phyloP scores from a whole-genome alignment of 2,329 filamentous ascomycete genomes.

The Nemania serpens region DNA sequence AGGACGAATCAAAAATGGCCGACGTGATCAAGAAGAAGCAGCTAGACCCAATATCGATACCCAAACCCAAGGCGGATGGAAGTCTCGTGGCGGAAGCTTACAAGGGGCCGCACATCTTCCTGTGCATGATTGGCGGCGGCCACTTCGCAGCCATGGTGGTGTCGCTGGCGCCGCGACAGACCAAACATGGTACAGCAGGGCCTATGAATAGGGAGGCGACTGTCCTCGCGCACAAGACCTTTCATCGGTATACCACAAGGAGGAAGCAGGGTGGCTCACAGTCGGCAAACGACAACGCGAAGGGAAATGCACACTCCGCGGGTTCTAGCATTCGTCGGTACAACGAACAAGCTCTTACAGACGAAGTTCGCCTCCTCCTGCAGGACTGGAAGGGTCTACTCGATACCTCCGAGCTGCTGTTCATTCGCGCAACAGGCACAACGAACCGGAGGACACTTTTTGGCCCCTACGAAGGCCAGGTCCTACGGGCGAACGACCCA shows the following conservation, averaged over 20 bases:
- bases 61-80: conserved; percentile 62
- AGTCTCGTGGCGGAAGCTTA: conserved; percentile 59
- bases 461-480: conserved; percentile 87
- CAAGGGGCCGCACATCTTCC: conserved; percentile 83
- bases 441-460: conserved; percentile 88
- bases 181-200: conserved; percentile 68
- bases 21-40: conserved; percentile 78
- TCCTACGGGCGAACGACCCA: conserved; percentile 77
- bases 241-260: conserved; percentile 94
- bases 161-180: conserved; percentile 78
- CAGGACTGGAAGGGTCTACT: conserved; percentile 85
- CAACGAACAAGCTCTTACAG: conserved; percentile 87
- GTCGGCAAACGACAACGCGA: conserved; percentile 91
- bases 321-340: conserved; percentile 88
- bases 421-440: conserved; percentile 84
- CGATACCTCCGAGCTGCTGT: conserved; percentile 81
- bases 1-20: conserved; percentile 63
- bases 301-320: conserved; percentile 90
- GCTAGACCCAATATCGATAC: conserved; percentile 63
- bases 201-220: conserved; percentile 82
- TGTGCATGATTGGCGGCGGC: conserved; percentile 98
- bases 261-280: conserved; percentile 96
- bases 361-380: conserved; percentile 84
- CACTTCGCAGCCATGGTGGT: conserved; percentile 98
- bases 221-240: conserved; percentile 94